Conservation (phyloP, 805 yeast species). For the Kodamaea nitidulidarum region DNA sequence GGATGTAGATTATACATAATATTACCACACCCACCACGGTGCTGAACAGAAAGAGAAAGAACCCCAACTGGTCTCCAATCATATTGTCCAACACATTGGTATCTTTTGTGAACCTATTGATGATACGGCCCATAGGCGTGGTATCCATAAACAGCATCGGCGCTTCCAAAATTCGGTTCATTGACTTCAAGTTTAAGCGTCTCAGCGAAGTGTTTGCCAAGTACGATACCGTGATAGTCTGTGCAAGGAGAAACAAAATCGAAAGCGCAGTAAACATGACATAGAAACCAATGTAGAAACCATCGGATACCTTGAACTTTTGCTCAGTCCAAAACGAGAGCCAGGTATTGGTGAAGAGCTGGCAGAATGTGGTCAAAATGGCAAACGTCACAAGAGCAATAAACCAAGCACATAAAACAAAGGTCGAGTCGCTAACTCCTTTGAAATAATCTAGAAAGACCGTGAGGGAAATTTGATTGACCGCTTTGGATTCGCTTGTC, state of each 20-base stretch:
- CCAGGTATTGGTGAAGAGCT: slow-evolving; percentile 68
- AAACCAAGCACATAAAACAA: neutral
- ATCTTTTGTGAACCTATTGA: slow-evolving; percentile 85
- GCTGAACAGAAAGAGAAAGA: slow-evolving; percentile 50
- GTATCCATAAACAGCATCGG: slow-evolving; percentile 84
- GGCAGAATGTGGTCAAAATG: slow-evolving; percentile 44
- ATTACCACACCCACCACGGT: slow-evolving; percentile 60
- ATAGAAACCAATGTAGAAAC: slow-evolving; percentile 71
- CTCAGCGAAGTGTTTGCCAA: slow-evolving; percentile 51
- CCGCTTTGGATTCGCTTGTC: slow-evolving; percentile 18
- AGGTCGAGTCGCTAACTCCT: neutral
- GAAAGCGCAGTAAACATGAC: slow-evolving; percentile 55
- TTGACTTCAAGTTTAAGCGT: slow-evolving; percentile 58
- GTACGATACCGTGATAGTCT: slow-evolving; percentile 45
- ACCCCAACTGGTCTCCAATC: slow-evolving; percentile 62
- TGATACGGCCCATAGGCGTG: slow-evolving; percentile 84
- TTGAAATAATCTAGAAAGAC: slow-evolving; percentile 31
- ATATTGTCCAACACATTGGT: slow-evolving; percentile 82
- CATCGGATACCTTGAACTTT: slow-evolving; percentile 46
- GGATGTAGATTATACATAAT: slow-evolving; percentile 63
- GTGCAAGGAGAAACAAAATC: slow-evolving; percentile 38
- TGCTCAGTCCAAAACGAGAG: slow-evolving; percentile 73
- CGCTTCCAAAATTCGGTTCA: slow-evolving; percentile 60
- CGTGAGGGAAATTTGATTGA: slow-evolving; percentile 25
- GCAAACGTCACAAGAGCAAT: slow-evolving; percentile 25